phyloP scores from a whole-genome alignment of 768 basidiomycete genomes.

The Terana coerulea region DNA sequence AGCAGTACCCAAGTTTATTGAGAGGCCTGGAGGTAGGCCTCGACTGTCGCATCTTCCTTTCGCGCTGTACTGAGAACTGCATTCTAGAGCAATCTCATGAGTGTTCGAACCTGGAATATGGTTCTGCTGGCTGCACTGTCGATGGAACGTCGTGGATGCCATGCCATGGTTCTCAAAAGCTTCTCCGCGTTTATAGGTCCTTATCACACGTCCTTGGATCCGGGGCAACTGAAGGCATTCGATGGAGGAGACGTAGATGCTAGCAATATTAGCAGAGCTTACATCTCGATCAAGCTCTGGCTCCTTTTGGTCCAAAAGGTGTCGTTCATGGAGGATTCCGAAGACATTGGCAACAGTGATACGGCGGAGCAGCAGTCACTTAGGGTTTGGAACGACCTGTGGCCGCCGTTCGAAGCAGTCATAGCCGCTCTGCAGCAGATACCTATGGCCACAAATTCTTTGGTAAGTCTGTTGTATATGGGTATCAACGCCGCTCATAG shows the following conservation, averaged over 20 bases:
- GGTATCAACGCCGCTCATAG: not conserved
- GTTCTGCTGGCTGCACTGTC: constrained; percentile 52
- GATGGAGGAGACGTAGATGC: constrained; percentile 41
- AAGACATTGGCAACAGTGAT: constrained; percentile 13
- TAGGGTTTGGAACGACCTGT: constrained; percentile 74
- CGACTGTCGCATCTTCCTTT: not conserved
- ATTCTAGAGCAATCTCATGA: constrained; percentile 12
- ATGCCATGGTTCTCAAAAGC: constrained; percentile 45
- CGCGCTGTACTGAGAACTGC: no score
- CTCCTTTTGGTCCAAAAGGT: constrained; percentile 48
- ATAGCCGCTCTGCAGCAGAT: constrained; percentile 47
- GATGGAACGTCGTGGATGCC: constrained; percentile 28
- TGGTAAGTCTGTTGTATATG: constrained; percentile 1
- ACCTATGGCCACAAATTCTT: constrained; percentile 25
- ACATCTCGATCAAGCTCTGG: constrained; percentile 70
- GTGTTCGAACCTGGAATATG: constrained; percentile 64
- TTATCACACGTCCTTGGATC: constrained; percentile 44
- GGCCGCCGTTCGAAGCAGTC: constrained; percentile 64
- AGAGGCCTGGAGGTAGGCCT: constrained; percentile 32
- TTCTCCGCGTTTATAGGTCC: constrained; percentile 45
- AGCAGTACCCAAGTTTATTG: constrained; percentile 40
- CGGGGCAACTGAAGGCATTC: constrained; percentile 31
- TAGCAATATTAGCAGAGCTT: constrained; percentile 54
- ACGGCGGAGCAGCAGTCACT: constrained; percentile 28
- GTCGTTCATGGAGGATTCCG: constrained; percentile 7